phyloP scores from a whole-genome alignment of 1,139 yeast species.

The Debaryomyces sp. region DNA sequence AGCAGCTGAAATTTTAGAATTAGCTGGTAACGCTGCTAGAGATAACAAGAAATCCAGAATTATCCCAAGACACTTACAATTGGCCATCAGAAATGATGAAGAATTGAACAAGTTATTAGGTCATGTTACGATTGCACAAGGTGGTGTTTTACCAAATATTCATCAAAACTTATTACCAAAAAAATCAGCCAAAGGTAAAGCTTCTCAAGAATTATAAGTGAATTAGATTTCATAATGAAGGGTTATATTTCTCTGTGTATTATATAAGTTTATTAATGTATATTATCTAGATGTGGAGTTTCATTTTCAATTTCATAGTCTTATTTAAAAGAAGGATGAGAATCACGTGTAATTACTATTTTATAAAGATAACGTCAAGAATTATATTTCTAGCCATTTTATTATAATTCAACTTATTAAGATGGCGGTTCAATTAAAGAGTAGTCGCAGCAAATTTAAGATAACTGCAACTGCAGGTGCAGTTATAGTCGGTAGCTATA shows the following conservation, averaged over 20 bases:
- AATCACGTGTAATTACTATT: slow-evolving; percentile 1
- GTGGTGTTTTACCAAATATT: slow-evolving; percentile 98
- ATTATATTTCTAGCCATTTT: background rate
- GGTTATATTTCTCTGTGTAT: slow-evolving; percentile 18
- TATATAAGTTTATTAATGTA: slow-evolving; percentile 13
- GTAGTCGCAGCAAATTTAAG: slow-evolving; percentile 15
- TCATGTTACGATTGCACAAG: slow-evolving; percentile 93
- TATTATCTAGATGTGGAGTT: slow-evolving; percentile 10
- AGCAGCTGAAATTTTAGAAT: slow-evolving; percentile 58
- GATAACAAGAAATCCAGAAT: slow-evolving; percentile 62
- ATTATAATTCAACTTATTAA: background rate
- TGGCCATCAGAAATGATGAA: slow-evolving; percentile 58
- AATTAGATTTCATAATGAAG: slow-evolving; percentile 5
- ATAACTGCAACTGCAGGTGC: slow-evolving; percentile 39
- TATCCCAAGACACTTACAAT: slow-evolving; percentile 55
- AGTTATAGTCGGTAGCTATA: slow-evolving; percentile 45
- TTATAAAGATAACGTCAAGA: background rate
- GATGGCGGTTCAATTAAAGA: slow-evolving; percentile 16
- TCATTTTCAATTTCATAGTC: background rate
- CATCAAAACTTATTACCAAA: slow-evolving; percentile 95
- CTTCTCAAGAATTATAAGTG: slow-evolving; percentile 82
- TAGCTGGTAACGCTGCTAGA: slow-evolving; percentile 61
- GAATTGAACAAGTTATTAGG: slow-evolving; percentile 69
- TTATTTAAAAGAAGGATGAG: background rate
- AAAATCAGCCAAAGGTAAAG: slow-evolving; percentile 78